Evolutionary conservation across 352 stramenopile species (phyloP).

Genomic region (Globisporangium iwayamae): DNA sequence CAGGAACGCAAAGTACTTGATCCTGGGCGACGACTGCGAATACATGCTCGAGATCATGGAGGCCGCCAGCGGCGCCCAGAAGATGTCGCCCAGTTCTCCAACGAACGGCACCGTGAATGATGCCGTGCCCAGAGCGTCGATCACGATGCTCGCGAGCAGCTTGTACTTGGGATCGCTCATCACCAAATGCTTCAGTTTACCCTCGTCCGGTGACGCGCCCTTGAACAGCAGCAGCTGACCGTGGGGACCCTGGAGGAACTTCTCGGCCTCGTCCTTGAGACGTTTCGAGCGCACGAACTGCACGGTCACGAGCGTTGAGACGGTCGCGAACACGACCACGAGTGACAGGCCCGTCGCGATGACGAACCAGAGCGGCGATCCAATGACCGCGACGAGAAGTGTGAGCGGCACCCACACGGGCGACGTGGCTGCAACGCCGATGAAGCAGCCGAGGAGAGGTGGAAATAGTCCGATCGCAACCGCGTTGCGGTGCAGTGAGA

Average conservation of each 20-base stretch:
- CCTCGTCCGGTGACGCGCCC: slow-evolving; percentile 22
- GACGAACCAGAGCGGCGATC: slow-evolving; percentile 61
- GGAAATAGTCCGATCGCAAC: slow-evolving; percentile 47
- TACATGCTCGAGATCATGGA: slow-evolving; percentile 92
- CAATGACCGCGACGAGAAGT: slow-evolving; percentile 48
- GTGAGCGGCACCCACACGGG: slow-evolving; percentile 60
- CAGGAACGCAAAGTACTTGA: slow-evolving; percentile 86
- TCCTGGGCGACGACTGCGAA: slow-evolving; percentile 70
- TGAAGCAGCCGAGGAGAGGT: slow-evolving; percentile 35
- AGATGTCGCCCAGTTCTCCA: slow-evolving; percentile 88
- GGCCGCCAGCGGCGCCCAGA: slow-evolving; percentile 90
- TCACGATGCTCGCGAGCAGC: slow-evolving; percentile 66
- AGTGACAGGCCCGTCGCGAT: slow-evolving; percentile 38
- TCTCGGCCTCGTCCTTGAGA: slow-evolving; percentile 34
- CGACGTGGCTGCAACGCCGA: slow-evolving; percentile 41
- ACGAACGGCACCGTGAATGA: slow-evolving; percentile 86
- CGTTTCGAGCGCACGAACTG: slow-evolving; percentile 47
- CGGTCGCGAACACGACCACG: slow-evolving; percentile 36
- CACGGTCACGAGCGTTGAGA: slow-evolving; percentile 49
- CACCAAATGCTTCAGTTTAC: slow-evolving; percentile 26
- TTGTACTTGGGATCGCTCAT: slow-evolving; percentile 55
- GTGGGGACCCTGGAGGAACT: slow-evolving; percentile 47
- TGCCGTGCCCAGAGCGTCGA: slow-evolving; percentile 88
- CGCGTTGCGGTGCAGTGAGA: slow-evolving; percentile 61
- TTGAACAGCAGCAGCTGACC: slow-evolving; percentile 65